Evolutionary conservation across 352 stramenopile genomes (phyloP).

Genomic region (Phytophthora macrochlamydospora): DNA sequence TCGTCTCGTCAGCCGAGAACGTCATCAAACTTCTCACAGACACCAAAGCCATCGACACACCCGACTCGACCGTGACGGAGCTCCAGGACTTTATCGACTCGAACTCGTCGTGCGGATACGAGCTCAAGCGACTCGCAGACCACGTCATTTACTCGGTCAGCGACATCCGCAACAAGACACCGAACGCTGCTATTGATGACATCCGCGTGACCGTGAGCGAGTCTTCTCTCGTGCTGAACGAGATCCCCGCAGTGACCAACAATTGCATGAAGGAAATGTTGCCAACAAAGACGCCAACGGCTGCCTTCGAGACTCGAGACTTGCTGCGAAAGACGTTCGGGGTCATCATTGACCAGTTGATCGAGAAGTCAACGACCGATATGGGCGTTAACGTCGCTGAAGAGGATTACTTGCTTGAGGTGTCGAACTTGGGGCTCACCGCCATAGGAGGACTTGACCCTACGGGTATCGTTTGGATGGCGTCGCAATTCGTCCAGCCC

Average conservation of each 20-base stretch:
- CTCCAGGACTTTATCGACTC: constrained; percentile 21
- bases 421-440: constrained; percentile 46
- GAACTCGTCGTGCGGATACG: constrained; percentile 21
- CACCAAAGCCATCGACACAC: constrained; percentile 12
- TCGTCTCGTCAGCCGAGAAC: constrained; percentile 22
- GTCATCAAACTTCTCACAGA: constrained; percentile 23
- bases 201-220: constrained; percentile 19
- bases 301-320: constrained; percentile 25
- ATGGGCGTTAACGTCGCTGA: constrained; percentile 20
- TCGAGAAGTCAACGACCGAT: constrained; percentile 18
- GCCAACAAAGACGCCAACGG: constrained; percentile 10
- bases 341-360: constrained; percentile 26
- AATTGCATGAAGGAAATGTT: constrained; percentile 29
- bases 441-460: constrained; percentile 51
- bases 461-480: constrained; percentile 45
- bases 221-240: constrained; percentile 16
- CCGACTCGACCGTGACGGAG: constrained; percentile 16
- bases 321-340: constrained; percentile 25
- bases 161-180: constrained; percentile 20
- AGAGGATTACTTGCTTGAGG: constrained; percentile 40
- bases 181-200: constrained; percentile 11
- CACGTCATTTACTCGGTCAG: constrained; percentile 17
- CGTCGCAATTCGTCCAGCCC: constrained; percentile 55
- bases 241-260: constrained; percentile 29
- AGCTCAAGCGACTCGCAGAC: constrained; percentile 25